Percentiles rank a stretch among this genome's conserved stretches.
These are phyloP conservation scores for Phlyctochytrium planicorne DNA, from an alignment of 192 early-diverging fungal species.

Conservation along the genomic window DNA sequence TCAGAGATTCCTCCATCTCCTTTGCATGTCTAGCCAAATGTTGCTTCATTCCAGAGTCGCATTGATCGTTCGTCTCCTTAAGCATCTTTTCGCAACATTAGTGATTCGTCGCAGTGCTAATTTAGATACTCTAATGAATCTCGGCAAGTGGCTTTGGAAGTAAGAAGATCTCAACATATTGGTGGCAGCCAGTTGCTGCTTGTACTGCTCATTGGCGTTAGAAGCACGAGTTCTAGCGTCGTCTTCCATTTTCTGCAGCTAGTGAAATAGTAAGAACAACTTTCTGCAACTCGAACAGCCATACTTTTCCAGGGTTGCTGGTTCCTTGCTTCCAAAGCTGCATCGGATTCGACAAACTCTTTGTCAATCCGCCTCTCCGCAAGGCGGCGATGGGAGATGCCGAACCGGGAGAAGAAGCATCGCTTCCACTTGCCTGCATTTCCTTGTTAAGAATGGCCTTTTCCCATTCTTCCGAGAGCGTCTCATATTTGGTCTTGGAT, in stretches of 20 bases:
- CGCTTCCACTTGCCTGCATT: not conserved
- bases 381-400: not conserved
- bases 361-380: conserved; percentile 48
- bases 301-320: conserved; percentile 57
- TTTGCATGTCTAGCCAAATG: conserved; percentile 30
- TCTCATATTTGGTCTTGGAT: conserved; percentile 78
- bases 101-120: not conserved
- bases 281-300: not conserved
- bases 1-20: conserved; percentile 72
- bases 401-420: not conserved
- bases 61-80: conserved; percentile 83
- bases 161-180: conserved; percentile 77
- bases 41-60: conserved; percentile 76
- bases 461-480: conserved; percentile 84
- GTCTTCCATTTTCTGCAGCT: conserved; percentile 79
- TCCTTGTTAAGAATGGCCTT: conserved; percentile 45
- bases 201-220: conserved; percentile 79
- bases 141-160: conserved; percentile 76
- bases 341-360: conserved; percentile 54
- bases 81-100: conserved; percentile 31
- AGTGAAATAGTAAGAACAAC: conserved; percentile 7
- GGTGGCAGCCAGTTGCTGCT: conserved; percentile 70
- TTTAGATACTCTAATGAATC: conserved; percentile 68
- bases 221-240: conserved; percentile 84
- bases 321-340: conserved; percentile 39